Conservation (phyloP, 768 basidiomycete genomes). For the Leccinum disarticulatum region DNA sequence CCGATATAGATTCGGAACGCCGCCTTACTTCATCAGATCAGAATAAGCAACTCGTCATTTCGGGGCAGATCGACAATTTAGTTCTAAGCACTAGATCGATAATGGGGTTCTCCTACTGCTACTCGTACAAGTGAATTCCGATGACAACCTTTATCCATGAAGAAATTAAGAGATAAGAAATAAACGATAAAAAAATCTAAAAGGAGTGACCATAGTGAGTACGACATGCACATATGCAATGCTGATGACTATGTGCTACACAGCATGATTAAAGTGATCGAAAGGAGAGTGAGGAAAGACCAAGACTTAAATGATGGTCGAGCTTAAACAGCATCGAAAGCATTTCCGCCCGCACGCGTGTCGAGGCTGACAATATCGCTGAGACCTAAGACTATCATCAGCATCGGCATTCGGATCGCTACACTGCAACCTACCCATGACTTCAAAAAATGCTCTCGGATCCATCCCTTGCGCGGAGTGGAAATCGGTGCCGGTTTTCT, state of each 20-base stretch:
- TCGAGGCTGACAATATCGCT: conserved; percentile 56
- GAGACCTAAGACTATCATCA: conserved; percentile 39
- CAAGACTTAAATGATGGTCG: neutral
- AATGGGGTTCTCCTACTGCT: neutral
- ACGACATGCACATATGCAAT: conserved; percentile 9
- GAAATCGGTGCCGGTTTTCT: conserved; percentile 79
- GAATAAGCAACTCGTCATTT: neutral
- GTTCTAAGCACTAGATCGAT: neutral
- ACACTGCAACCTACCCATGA: conserved; percentile 54
- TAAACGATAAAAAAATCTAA: conserved; percentile 5
- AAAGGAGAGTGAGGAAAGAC: neutral
- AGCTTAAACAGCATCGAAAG: conserved; percentile 51
- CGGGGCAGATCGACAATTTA: conserved; percentile 3
- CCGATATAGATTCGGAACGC: neutral
- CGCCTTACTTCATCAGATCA: neutral
- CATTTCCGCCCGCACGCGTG: conserved; percentile 54
- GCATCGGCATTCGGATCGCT: neutral
- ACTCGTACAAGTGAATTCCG: conserved; percentile 4
- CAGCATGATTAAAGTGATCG: conserved; percentile 7
- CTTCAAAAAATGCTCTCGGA: conserved; percentile 74
- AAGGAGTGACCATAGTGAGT: conserved; percentile 21
- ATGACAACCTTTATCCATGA: conserved; percentile 17
- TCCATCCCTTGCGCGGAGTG: conserved; percentile 63
- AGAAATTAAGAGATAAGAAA: conserved; percentile 17
- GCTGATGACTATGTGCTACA: conserved; percentile 22